phyloP scores from a whole-genome alignment of 306 rosid species.

The Glycine latifolia region DNA sequence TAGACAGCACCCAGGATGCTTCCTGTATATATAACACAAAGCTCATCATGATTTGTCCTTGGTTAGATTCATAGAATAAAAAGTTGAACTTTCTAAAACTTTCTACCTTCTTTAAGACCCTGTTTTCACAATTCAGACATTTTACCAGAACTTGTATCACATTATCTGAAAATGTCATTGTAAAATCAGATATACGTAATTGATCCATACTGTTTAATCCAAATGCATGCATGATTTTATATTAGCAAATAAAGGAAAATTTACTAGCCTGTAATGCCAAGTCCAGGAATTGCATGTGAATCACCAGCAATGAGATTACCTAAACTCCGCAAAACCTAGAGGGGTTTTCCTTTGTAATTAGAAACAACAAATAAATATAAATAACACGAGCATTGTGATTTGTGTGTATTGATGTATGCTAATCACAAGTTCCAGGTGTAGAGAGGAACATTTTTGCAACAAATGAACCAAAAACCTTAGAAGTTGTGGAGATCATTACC shows the following conservation, averaged over 20 bases:
- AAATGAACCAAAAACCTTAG: background rate
- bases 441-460: conserved; percentile 23
- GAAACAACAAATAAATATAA: conserved; percentile 36
- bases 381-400: conserved; percentile 21
- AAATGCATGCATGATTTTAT: conserved; percentile 11
- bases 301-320: conserved; percentile 95
- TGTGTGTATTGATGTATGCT: conserved; percentile 26
- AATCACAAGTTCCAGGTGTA: conserved; percentile 23
- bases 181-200: conserved; percentile 15
- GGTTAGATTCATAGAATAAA: conserved; percentile 18
- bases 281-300: conserved; percentile 74
- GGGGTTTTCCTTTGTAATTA: conserved; percentile 46
- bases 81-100: conserved; percentile 9
- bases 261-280: conserved; percentile 78
- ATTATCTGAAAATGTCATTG: conserved; percentile 63
- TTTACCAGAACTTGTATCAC: conserved; percentile 71
- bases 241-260: conserved; percentile 39
- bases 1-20: conserved; percentile 95
- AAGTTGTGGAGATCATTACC: conserved; percentile 56
- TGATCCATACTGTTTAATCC: background rate
- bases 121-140: conserved; percentile 88
- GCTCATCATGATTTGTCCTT: conserved; percentile 38
- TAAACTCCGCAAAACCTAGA: conserved; percentile 86
- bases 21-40: conserved; percentile 58
- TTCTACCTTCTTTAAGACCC: conserved; percentile 87